Evolutionary conservation across 192 early-diverging fungal genomes (phyloP).

Genomic region (Geranomyces michiganensis): DNA sequence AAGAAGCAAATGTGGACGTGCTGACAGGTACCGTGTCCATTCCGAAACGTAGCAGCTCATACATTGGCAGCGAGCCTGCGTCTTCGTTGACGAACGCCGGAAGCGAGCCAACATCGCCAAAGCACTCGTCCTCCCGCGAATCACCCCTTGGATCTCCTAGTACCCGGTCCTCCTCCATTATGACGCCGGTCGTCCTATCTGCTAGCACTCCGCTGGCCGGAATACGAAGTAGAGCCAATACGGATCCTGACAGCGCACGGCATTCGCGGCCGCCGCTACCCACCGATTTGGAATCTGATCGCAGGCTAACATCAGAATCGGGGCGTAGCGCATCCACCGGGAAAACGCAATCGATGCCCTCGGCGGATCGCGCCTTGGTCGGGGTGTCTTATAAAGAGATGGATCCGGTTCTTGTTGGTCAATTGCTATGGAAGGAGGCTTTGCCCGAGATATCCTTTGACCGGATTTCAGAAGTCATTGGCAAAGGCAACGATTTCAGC

Average conservation of each 20-base stretch:
- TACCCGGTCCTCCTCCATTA: background rate
- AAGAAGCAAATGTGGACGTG: constrained; percentile 29
- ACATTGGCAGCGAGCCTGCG: background rate
- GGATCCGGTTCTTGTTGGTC: constrained; percentile 31
- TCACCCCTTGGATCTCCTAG: background rate
- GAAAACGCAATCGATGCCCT: too few species aligned
- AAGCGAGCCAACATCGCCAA: too few species aligned
- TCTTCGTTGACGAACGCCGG: too few species aligned
- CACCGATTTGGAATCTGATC: too few species aligned
- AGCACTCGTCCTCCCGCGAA: background rate
- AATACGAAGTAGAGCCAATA: too few species aligned
- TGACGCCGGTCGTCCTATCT: background rate
- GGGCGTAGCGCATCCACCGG: too few species aligned
- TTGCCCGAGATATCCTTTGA: constrained; percentile 25
- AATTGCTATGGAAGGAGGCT: constrained; percentile 25
- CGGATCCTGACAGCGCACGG: too few species aligned
- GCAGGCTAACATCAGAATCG: too few species aligned
- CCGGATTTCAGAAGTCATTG: constrained; percentile 32
- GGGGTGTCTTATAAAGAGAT: constrained; percentile 20
- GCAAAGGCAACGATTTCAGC: constrained; percentile 48
- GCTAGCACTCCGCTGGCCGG: background rate
- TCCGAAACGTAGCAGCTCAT: constrained; percentile 31
- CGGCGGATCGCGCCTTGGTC: background rate
- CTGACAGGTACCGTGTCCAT: constrained; percentile 22
- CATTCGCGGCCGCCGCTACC: too few species aligned